These are phyloP conservation scores for Termitomyces sp. DNA, from an alignment of 768 basidiomycete species.

Conservation along the genomic window DNA sequence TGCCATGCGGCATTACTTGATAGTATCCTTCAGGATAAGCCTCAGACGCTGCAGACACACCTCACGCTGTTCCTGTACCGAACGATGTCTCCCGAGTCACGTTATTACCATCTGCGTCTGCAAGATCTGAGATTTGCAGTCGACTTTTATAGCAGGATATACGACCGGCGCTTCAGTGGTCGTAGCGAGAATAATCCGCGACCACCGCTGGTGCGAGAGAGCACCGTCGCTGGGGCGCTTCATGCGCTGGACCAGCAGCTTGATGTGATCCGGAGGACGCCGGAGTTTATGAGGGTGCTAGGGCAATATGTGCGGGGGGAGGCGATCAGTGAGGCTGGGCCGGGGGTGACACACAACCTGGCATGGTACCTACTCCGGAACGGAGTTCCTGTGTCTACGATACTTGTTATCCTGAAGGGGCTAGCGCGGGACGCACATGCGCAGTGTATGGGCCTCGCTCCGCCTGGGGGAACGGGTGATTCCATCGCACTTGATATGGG, in stretches of 20 bases:
- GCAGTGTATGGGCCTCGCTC: constrained; percentile 43
- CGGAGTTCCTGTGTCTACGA: constrained; percentile 62
- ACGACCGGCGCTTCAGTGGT: constrained; percentile 71
- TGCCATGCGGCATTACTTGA: constrained; percentile 77
- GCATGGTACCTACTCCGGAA: constrained; percentile 71
- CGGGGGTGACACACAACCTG: constrained; percentile 34
- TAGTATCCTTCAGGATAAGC: constrained; percentile 88
- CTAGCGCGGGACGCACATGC: constrained; percentile 59
- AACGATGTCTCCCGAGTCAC: constrained; percentile 48
- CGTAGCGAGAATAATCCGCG: constrained; percentile 58
- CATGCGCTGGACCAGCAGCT: constrained; percentile 58
- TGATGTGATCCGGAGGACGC: constrained; percentile 34
- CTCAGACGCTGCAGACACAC: constrained; percentile 69
- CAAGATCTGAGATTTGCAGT: constrained; percentile 71
- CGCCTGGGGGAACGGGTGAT: constrained; percentile 47
- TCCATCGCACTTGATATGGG: constrained; percentile 32
- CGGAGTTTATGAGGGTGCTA: constrained; percentile 38
- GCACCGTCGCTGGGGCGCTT: constrained; percentile 60
- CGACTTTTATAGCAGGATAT: constrained; percentile 74
- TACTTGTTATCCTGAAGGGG: constrained; percentile 55
- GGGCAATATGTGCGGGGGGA: constrained; percentile 55
- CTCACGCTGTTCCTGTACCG: constrained; percentile 68
- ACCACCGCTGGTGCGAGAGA: constrained; percentile 66
- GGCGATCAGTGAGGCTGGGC: constrained; percentile 22
- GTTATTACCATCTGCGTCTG: constrained; percentile 60